phyloP scores from a whole-genome alignment of 2,329 filamentous ascomycete species.

The Penicillium sp. region DNA sequence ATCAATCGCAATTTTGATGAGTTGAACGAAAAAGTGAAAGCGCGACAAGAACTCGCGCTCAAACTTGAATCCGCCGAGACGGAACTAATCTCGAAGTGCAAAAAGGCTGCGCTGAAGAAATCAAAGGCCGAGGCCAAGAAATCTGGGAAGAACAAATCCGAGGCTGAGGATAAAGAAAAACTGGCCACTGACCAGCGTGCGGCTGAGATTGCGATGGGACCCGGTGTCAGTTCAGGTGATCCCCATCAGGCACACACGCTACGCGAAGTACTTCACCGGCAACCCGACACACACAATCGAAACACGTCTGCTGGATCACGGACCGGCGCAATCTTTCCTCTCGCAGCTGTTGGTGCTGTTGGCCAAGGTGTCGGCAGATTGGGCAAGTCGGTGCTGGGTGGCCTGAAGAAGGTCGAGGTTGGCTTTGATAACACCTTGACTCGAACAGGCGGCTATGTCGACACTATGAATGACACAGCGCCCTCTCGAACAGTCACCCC shows the following conservation, averaged over 20 bases:
- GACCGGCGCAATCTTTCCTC: constrained; percentile 39
- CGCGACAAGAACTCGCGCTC: constrained; percentile 68
- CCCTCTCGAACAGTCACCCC: constrained; percentile 4
- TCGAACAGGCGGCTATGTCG: constrained; percentile 35
- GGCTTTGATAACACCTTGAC: constrained; percentile 36
- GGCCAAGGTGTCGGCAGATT: constrained; percentile 49
- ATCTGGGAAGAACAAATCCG: constrained; percentile 47
- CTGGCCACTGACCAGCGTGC: constrained; percentile 51
- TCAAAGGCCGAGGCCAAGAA: constrained; percentile 63
- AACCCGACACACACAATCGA: constrained; percentile 8
- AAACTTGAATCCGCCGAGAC: constrained; percentile 80
- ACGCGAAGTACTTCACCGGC: constrained; percentile 42
- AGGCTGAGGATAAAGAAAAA: constrained; percentile 45
- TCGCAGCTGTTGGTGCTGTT: constrained; percentile 53
- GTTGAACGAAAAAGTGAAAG: constrained; percentile 78
- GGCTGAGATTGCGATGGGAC: constrained; percentile 45
- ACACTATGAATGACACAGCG: constrained; percentile 6
- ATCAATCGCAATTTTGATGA: constrained; percentile 86
- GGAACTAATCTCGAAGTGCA: constrained; percentile 74
- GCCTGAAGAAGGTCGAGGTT: constrained; percentile 41
- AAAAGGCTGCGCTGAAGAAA: constrained; percentile 73
- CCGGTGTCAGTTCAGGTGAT: constrained; percentile 56
- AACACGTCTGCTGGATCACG: constrained; percentile 18
- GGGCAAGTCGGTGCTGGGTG: constrained; percentile 46
- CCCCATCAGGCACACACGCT: constrained; percentile 56